These are phyloP conservation scores for Flaveria ramosissima DNA, from an alignment of 129 eudicot genomes.

Conservation along the genomic window DNA sequence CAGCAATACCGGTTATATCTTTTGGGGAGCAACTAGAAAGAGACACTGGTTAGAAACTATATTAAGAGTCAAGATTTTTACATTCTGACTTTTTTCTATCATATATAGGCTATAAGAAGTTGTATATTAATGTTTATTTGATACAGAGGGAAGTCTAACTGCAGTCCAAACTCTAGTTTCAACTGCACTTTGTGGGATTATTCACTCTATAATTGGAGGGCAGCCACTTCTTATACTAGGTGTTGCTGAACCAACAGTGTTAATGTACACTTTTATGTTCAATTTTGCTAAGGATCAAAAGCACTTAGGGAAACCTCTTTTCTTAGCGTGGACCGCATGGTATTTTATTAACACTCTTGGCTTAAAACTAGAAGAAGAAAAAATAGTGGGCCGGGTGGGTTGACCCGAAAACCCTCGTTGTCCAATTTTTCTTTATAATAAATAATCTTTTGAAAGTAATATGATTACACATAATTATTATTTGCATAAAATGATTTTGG, in stretches of 20 bases:
- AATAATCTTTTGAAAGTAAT: background rate
- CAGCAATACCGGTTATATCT: constrained; percentile 98
- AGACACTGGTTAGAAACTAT: constrained; percentile 61
- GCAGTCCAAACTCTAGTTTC: constrained; percentile 99
- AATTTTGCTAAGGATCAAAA: constrained; percentile 86
- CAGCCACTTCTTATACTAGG: constrained; percentile 95
- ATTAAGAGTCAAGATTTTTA: constrained; percentile 10
- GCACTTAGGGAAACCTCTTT: constrained; percentile 79
- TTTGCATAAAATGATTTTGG: background rate
- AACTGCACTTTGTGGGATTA: constrained; percentile 86
- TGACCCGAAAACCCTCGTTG: background rate
- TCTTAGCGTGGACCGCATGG: constrained; percentile 98
- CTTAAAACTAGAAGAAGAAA: constrained; percentile 5
- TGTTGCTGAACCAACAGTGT: constrained; percentile 97
- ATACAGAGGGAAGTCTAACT: constrained; percentile 81
- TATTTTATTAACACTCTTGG: constrained; percentile 33
- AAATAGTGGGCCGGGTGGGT: background rate
- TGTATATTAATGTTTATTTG: constrained; percentile 10
- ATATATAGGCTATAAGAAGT: background rate
- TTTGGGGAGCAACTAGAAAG: constrained; percentile 98
- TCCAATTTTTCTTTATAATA: background rate
- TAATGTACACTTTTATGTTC: constrained; percentile 97
- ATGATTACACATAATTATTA: background rate
- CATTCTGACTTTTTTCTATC: constrained; percentile 7
- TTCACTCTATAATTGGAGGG: constrained; percentile 94